These are phyloP conservation scores for Kurtzmaniella fragi DNA, from an alignment of 805 yeast species.

Conservation along the genomic window DNA sequence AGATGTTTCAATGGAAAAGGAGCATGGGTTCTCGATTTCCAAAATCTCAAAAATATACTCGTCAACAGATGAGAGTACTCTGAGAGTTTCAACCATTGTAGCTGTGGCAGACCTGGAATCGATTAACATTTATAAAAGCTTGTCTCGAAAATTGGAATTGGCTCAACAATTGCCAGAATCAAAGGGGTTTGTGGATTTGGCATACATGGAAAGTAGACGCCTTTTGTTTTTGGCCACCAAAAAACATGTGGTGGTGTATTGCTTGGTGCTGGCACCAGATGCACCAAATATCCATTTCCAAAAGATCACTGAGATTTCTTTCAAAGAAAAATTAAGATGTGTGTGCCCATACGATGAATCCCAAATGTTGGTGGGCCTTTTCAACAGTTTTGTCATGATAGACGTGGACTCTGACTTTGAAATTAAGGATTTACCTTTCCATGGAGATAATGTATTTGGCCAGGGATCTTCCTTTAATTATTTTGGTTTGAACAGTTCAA, in stretches of 20 bases:
- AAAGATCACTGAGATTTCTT: conserved; percentile 16
- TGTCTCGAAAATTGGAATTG: conserved; percentile 21
- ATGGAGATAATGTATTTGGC: conserved; percentile 12
- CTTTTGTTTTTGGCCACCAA: conserved; percentile 24
- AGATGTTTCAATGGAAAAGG: not conserved
- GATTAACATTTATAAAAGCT: conserved; percentile 18
- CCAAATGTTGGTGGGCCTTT: conserved; percentile 17
- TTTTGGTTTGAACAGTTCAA: conserved; percentile 29
- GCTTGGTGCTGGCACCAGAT: conserved; percentile 17
- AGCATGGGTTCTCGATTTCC: not conserved
- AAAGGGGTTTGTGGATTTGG: conserved; percentile 11
- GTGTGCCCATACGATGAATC: conserved; percentile 10
- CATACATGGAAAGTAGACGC: conserved; percentile 12
- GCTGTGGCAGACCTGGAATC: conserved; percentile 19
- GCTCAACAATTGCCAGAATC: conserved; percentile 24
- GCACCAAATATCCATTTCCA: conserved; percentile 26
- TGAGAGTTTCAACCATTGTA: conserved; percentile 9
- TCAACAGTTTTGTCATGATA: conserved; percentile 21
- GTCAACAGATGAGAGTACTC: not conserved
- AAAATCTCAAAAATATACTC: not conserved
- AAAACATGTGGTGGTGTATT: conserved; percentile 24
- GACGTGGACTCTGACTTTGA: conserved; percentile 15
- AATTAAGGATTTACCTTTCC: conserved; percentile 13
- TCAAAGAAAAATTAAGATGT: conserved; percentile 28
- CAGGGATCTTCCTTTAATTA: conserved; percentile 30